phyloP scores from a whole-genome alignment of 345 rosid genomes.

The Adansonia digitata region DNA sequence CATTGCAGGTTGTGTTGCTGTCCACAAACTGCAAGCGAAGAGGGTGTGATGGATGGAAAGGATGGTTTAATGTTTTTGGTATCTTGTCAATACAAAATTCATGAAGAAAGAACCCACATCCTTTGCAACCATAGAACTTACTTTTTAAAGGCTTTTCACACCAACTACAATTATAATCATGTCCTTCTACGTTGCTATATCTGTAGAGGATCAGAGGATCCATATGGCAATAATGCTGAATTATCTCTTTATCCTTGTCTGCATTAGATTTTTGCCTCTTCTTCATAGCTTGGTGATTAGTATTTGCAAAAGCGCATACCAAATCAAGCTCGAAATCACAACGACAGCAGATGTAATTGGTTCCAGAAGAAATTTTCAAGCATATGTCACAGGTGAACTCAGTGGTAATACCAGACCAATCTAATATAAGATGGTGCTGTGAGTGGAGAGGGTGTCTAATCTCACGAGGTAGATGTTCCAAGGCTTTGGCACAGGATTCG shows the following conservation, averaged over 20 bases:
- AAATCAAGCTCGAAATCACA: conserved; percentile 6
- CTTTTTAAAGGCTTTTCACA: background rate
- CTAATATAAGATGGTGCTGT: background rate
- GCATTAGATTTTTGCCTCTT: background rate
- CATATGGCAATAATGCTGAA: background rate
- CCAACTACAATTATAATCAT: background rate
- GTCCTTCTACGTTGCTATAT: background rate
- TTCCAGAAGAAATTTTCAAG: background rate
- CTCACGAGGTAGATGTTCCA: no score
- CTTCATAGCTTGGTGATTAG: background rate
- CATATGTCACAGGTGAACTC: background rate
- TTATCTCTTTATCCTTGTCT: background rate
- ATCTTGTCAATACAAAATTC: background rate
- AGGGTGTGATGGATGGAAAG: conserved; percentile 6
- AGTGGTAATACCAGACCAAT: background rate
- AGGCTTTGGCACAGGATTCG: no score
- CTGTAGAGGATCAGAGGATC: background rate
- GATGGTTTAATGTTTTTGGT: background rate
- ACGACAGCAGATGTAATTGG: background rate
- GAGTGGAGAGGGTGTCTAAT: conserved; percentile 11
- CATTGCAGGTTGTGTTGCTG: background rate
- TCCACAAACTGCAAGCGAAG: background rate
- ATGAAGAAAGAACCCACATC: background rate
- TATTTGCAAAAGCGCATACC: background rate
- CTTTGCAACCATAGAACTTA: background rate